Base-by-base conservation (phyloP, 2,329 filamentous ascomycete species). In the Arthroderma sp. region DNA sequence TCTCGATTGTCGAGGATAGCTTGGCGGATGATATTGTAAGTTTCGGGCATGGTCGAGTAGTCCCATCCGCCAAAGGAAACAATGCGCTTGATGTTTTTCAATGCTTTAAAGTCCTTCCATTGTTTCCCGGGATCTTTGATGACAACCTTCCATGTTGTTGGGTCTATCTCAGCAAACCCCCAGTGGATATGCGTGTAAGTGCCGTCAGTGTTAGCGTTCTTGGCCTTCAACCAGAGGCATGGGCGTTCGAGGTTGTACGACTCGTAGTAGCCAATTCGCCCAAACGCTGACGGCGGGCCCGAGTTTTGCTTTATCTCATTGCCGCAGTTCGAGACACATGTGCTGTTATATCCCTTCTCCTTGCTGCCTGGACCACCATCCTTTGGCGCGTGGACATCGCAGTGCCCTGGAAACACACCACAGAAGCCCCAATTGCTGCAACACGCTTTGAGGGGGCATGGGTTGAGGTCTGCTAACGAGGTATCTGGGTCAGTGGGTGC, bases 401-500 rank as follows among this genome's bases (percentile, higher is more conserved):
- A 74, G 50, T 71, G 72, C 9, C 68, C 68, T 1, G 51, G 49
- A 0, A 66, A 68, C 1, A 60, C 60, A 4, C 70, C 70, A 27
- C 71, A 74, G 40, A 68, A 36, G 9, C 44, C 71, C 57, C 66
- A 68, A 34, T 59, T 55, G 45, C 66, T 58, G 50, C 67, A 69
- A 51, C 66, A 69, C 2, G 61, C 63, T 38, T 68, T 68, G 3
- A 67, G 53, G 5, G 61, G 63, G 47, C 72, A 75, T 0, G 62
- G 66, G 48, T 73, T 75, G 4, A 74, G 53, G 6, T 56, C 51
- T 0, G 57, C 49, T 3, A 71, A 51, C 72, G 73, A 0, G 62
- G 49, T 8, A 65, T 64, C 39, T 22, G 15, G 15, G 54, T 29
- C 2, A 68, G 49, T 1, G 56, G 46, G 1, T 7, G 51, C 39